Evolutionary conservation across 176 grass and related monocot species (phyloP), one percentile per base, ranked within the genome.

Genomic region (Carex littledalei): DNA sequence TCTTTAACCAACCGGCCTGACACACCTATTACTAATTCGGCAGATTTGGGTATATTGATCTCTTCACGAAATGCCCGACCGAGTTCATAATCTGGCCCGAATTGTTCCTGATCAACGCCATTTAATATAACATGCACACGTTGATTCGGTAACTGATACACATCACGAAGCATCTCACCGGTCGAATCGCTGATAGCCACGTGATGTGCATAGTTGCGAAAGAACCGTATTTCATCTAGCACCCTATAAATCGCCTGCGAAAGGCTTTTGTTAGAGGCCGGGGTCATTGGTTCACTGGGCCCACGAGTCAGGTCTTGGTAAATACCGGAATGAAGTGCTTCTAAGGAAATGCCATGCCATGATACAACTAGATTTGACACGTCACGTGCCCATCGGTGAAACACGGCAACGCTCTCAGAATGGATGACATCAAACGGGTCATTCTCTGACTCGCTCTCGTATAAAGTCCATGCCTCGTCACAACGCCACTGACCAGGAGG

Each of bases 121-220:
- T 98, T 98, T 11, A 95, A 87, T 83, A 98, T 95, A 59, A 98
- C 93, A 88, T 98, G 95, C 34, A 95, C 95, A 50, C 90, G 93
- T 6, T 77, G 87, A 20, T 81, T 77, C 0, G 95, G 93, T 84
- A 98, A 88, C 86, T 98, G 96, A 67, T 98, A 98, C 73, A 95
- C 93, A 84, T 98, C 93, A 14, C 96, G 96, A 55, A 98, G 93
- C 93, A 95, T 98, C 80, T 98, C 93, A 22, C 95, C 93, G 5
- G 91, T 91, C 43, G 93, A 85, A 89, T 98, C 93, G 76, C 96
- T 98, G 80, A 98, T 98, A 86, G 96, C 96, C 8, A 98, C 96
- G 64, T 95, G 96, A 87, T 98, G 93, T 50, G 93, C 93, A 90
- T 98, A 98, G 91, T 86, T 90, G 39, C 83, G 87, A 84, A 98